Evolutionary conservation across 2,329 filamentous ascomycete species (phyloP).

Genomic region (Aspergillus sp.): DNA sequence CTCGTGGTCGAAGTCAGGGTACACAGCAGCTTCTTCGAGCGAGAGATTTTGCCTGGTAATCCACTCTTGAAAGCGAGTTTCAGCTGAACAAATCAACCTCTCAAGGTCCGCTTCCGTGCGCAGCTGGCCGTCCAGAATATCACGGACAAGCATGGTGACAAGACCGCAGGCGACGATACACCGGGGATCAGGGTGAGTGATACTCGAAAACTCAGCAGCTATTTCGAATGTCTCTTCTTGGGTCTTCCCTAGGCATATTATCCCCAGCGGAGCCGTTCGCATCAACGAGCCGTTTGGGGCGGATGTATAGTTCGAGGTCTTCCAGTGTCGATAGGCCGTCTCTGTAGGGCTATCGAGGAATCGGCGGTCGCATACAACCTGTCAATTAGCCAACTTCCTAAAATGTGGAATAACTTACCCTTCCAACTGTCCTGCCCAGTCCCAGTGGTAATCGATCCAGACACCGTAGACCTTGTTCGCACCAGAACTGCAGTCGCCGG

Average conservation of each 20-base stretch:
- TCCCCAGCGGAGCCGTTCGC: background rate
- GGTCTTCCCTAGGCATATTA: background rate
- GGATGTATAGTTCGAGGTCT: background rate
- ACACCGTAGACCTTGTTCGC: conserved; percentile 4
- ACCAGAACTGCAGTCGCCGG: background rate
- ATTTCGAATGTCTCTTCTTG: background rate
- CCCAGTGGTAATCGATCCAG: background rate
- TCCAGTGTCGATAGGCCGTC: background rate
- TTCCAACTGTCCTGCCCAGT: background rate
- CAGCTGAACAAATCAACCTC: background rate
- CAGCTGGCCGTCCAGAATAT: background rate
- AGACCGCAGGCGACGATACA: background rate
- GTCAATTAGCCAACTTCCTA: background rate
- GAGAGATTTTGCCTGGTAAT: background rate
- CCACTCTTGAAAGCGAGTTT: background rate
- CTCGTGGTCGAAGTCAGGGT: background rate
- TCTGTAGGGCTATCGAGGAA: background rate
- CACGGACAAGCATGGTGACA: background rate
- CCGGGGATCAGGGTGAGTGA: background rate
- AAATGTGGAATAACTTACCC: background rate
- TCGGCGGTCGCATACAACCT: background rate
- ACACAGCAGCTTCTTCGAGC: background rate
- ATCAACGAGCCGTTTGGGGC: background rate
- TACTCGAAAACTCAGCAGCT: background rate
- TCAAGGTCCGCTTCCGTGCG: background rate